Base-by-base conservation (phyloP, 495 filamentous ascomycete species). In the Wilcoxina mikolae region DNA sequence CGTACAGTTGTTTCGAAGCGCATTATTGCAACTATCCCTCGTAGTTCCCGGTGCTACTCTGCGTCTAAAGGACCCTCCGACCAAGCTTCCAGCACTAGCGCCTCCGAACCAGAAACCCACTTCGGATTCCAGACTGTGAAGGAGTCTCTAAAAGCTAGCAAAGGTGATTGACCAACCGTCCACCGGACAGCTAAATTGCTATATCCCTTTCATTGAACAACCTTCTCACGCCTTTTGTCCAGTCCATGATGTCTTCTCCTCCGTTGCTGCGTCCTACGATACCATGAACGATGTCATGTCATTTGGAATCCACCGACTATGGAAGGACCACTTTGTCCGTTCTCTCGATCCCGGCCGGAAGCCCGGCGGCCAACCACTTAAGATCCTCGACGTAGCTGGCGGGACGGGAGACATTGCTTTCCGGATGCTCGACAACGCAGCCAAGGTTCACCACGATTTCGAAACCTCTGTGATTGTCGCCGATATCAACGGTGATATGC, bases 231-330 rank as follows among this genome's bases (percentile, higher is more conserved):
- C 23, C 10, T 15, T 31, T 3, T 39, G 42, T 33, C 51, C 58
- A 85, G 91, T 96, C 22, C 82, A 80, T 60, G 78, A 78, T 39
- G 91, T 98, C 56, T 98, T 96, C 75, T 91, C 87, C 69, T 94
- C 86, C 66, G 90, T 98, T 47, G 90, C 91, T 60, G 78, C 85
- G 46, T 85, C 81, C 25, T 81, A 67, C 43, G 89, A 95, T 68
- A 80, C 79, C 59, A 98, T 98, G 91, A 98, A 98, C 76, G 91
- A 98, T 69, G 78, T 95, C 48, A 96, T 98, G 91, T 95, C 89
- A 39, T 79, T 96, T 24, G 88, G 88, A 31, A 88, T 94, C 71
- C 91, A 98, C 70, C 85, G 91, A 15, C 73, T 96, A 46, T 98
- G 91, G 91, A 98, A 98, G 77, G 91, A 95, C 70, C 79, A 94